Evolutionary conservation across 805 yeast species (phyloP).

Genomic region (Metschnikowia proteae): DNA sequence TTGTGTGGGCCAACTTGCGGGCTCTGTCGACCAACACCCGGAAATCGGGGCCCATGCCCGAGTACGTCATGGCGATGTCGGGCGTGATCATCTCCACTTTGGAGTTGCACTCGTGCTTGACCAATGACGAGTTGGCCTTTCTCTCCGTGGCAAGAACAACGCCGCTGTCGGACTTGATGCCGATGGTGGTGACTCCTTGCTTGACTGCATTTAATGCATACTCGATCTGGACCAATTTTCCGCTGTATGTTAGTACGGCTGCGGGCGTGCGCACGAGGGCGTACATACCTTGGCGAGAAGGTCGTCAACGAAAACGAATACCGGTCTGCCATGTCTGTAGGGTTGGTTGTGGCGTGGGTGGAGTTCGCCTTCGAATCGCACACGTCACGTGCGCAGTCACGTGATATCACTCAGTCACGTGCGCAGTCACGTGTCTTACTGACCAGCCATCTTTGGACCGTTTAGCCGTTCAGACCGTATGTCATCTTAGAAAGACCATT

Average conservation of each 20-base stretch:
- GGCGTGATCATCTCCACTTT: slow-evolving; percentile 87
- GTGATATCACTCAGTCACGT: background rate
- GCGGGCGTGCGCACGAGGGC: background rate
- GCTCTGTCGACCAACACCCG: slow-evolving; percentile 92
- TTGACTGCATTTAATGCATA: slow-evolving; percentile 96
- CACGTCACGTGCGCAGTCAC: slow-evolving; percentile 4
- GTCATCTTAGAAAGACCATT: no score
- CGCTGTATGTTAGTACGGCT: slow-evolving; percentile 48
- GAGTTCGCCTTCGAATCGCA: slow-evolving; percentile 8
- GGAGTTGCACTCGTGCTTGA: slow-evolving; percentile 67
- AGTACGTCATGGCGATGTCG: slow-evolving; percentile 91
- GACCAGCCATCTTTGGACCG: no score
- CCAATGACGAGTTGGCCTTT: slow-evolving; percentile 74
- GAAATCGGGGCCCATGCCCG: slow-evolving; percentile 99
- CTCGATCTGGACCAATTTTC: slow-evolving; percentile 95
- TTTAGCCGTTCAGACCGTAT: no score
- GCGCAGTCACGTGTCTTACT: background rate
- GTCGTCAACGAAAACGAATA: slow-evolving; percentile 96
- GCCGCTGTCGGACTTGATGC: slow-evolving; percentile 92
- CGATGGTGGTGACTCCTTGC: slow-evolving; percentile 95
- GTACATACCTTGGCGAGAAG: slow-evolving; percentile 86
- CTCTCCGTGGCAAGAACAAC: slow-evolving; percentile 95
- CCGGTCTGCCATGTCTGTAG: slow-evolving; percentile 83
- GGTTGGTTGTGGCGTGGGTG: background rate
- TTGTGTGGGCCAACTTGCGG: slow-evolving; percentile 87